Conservation (phyloP, 352 stramenopile genomes). For the Globisporangium polare region DNA sequence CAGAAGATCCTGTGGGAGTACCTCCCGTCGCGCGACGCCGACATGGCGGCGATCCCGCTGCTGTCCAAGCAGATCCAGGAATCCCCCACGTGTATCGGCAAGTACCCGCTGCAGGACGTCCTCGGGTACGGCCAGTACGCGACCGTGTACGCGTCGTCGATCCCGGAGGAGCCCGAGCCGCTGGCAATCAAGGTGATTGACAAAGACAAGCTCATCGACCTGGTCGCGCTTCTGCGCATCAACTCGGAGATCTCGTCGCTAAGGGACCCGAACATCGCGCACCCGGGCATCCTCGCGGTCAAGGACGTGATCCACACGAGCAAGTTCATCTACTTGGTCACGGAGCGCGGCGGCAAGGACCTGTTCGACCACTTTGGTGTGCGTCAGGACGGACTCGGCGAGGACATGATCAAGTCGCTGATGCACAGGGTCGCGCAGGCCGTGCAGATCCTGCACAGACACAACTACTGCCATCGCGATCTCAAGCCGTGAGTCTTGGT, state of each 20-base stretch:
- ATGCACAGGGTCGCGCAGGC: constrained; percentile 45
- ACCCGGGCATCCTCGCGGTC: constrained; percentile 64
- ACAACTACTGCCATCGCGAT: constrained; percentile 77
- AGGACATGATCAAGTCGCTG: constrained; percentile 39
- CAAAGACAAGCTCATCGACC: constrained; percentile 77
- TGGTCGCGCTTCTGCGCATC: constrained; percentile 70
- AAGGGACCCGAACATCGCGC: constrained; percentile 43
- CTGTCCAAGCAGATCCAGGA: constrained; percentile 44
- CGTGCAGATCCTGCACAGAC: constrained; percentile 48
- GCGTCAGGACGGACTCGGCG: constrained; percentile 37
- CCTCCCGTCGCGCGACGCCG: constrained; percentile 44
- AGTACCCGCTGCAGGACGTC: constrained; percentile 64
- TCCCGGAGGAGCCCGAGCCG: constrained; percentile 12
- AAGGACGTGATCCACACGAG: constrained; percentile 76
- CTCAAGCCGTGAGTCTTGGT: constrained; percentile 55
- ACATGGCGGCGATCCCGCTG: constrained; percentile 50
- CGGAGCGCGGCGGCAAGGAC: constrained; percentile 75
- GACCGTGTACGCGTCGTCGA: constrained; percentile 52
- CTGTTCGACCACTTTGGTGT: constrained; percentile 80
- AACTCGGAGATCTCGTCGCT: constrained; percentile 80
- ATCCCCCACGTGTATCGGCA: constrained; percentile 43
- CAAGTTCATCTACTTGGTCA: constrained; percentile 81
- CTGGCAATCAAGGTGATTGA: constrained; percentile 84
- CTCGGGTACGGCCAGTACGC: constrained; percentile 87
- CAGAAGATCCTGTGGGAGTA: constrained; percentile 80